These are phyloP conservation scores for Cytospora schulzeri DNA, from an alignment of 2,329 filamentous ascomycete genomes.

Conservation along the genomic window DNA sequence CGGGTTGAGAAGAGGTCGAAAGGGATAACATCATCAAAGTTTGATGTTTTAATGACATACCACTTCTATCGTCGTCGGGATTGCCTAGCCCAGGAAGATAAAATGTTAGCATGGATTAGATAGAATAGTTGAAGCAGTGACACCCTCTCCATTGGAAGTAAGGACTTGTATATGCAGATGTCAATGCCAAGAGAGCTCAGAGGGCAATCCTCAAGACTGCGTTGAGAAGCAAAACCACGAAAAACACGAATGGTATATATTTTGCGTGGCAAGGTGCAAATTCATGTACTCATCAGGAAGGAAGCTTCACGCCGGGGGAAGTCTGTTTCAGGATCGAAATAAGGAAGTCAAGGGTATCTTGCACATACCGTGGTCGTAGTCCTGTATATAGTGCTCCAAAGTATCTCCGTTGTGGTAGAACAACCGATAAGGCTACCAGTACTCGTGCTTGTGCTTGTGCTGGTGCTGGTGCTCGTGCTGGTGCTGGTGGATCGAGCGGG, in stretches of 20 bases:
- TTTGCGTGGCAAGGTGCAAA: too few species aligned
- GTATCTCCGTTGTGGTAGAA: conserved; percentile 1
- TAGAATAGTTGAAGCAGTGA: neutral
- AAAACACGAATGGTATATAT: too few species aligned
- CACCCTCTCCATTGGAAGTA: neutral
- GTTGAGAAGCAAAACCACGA: neutral
- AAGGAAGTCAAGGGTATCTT: neutral
- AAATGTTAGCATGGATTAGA: neutral
- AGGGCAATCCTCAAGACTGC: neutral
- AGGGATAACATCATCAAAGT: neutral
- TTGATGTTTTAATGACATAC: neutral
- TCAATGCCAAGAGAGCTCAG: neutral
- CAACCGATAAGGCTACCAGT: conserved; percentile 11
- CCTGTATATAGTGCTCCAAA: conserved; percentile 1
- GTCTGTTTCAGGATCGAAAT: neutral
- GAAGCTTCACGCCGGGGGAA: neutral
- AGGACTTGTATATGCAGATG: neutral
- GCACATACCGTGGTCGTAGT: conserved; percentile 12
- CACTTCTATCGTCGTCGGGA: conserved; percentile 6
- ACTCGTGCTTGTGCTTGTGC: neutral
- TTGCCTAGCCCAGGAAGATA: neutral
- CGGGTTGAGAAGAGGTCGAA: neutral
- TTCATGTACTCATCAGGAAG: neutral
- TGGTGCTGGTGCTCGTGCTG: neutral
- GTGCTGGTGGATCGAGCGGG: conserved; percentile 17